Evolutionary conservation across 129 eudicot genomes (phyloP), one percentile per base, ranked within the genome.

Genomic region (Apium graveolens): DNA sequence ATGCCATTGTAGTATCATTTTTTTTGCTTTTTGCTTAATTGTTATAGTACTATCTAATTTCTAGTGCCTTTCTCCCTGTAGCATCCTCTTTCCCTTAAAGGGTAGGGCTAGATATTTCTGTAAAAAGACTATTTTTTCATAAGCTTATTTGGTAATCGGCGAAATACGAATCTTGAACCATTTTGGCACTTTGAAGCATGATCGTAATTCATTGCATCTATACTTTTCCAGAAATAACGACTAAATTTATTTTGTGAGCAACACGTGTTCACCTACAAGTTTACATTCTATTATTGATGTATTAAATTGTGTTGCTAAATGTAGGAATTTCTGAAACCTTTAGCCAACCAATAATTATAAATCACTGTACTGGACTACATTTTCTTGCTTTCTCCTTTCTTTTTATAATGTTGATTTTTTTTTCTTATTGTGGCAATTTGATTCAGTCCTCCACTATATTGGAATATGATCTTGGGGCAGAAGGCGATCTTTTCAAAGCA

Each of bases 401-500:
- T 45, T 49, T 74, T 53, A 4, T 55, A 17, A 42, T 41, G 45
- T 49, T 37, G 49, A 51, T 6, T 55, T 60, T 83, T 44, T 35
- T 46, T 72, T 75, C 66, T 76, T 41, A 71, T 79, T 86, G 83
- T 86, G 91, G 81, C 81, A 87, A 80, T 81, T 63, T 85, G 74
- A 74, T 86, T 66, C 93, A 85, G 83, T 74, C 89, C 80, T 88
- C 93, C 17, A 39, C 86, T 51, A 78, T 92, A 78, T 83, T 91
- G 35, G 99, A 96, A 38, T 96, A 96, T 76, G 91, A 90, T 85
- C 91, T 96, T 80, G 97, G 99, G 81, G 97, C 88, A 21, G 99
- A 92, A 86, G 97, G 97, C 43, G 99, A 96, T 83, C 97, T 96
- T 21, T 96, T 96, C 81, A 89, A 90, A 81, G 99, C 99, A 60